Base-by-base conservation (phyloP, 192 early-diverging fungal species). In the Coemansia sp. region DNA sequence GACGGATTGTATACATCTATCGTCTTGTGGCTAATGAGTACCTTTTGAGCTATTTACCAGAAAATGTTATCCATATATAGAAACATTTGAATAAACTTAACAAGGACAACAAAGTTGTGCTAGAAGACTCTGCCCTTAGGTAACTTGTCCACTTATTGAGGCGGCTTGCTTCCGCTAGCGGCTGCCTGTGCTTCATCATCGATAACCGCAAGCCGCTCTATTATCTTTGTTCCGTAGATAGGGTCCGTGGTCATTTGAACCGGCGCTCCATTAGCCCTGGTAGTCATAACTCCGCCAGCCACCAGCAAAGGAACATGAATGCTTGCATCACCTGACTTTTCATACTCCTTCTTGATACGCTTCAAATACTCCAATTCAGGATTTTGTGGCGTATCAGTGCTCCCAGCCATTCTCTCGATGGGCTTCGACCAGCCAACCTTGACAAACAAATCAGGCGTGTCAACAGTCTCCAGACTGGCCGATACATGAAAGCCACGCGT, bases 401-500 rank as follows among this genome's bases (percentile, higher is more conserved):
- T 22, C 9, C 1, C 18, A 49, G 47, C 47, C 47, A 7, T n/a
- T 29, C 29, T 24, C 54, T 57, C 54, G 29, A 11, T 6, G 20
- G 11, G 20, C 54, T 22, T 3, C 41, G 8, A 42, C 54, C 54
- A 57, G 11, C n/a, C 54, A 57, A 29, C 24, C 13, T 57, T 29
- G 20, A 31, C 55, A 59, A 59, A 59, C 55, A 59, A 33, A 15
- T 59, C 27, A 5, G 12, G 55, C 0, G 27, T 33, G 10, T 59
- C 29, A 15, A 59, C 24, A 12, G 13, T 31, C 27, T n/a, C 55
- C 29, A 31, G 29, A 15, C 15, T 33, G 55, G 52, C 20, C 52
- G 52, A 55, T 20, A 27, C 55, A 10, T 1, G 55, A 65, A 47
- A 65, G 15, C 63, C 40, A 5, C 63, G 29, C 40, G 63, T 65